Conservation (phyloP, 2,329 filamentous ascomycete species). For the Penicillium sp. region DNA sequence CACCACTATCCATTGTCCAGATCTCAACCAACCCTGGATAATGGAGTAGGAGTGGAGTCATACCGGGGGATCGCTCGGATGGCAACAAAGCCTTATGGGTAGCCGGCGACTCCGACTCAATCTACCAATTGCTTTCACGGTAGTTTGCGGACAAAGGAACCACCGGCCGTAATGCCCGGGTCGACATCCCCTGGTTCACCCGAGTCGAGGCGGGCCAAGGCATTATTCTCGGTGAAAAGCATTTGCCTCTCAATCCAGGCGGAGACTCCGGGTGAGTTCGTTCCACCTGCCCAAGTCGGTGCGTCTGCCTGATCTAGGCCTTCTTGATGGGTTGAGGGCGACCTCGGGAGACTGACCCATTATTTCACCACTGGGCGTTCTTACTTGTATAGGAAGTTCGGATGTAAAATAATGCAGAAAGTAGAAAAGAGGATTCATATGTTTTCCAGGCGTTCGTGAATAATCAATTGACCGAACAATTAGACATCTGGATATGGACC, state of each 20-base stretch:
- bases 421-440: too few species aligned
- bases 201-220: not conserved
- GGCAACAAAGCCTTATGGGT: not conserved
- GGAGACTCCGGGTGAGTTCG: not conserved
- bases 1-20: slow-evolving; percentile 2
- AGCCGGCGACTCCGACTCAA: not conserved
- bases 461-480: too few species aligned
- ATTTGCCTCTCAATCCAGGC: not conserved
- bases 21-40: slow-evolving; percentile 9
- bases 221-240: not conserved
- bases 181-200: slow-evolving; percentile 1
- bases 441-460: too few species aligned
- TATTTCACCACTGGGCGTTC: not conserved
- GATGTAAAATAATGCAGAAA: not conserved
- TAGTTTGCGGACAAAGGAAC: not conserved
- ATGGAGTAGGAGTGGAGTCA: slow-evolving; percentile 2
- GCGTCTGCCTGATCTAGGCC: not conserved
- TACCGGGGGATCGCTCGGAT: not conserved
- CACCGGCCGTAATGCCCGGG: not conserved
- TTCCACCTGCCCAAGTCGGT: not conserved
- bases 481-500: too few species aligned
- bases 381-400: not conserved
- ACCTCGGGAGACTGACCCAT: too few species aligned
- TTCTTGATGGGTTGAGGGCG: not conserved
- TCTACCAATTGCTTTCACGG: not conserved